A percentile compares a stretch with the other conserved stretches of the same genome.
Evolutionary conservation across 345 rosid genomes (phyloP).

Genomic region (Salix dunnii): DNA sequence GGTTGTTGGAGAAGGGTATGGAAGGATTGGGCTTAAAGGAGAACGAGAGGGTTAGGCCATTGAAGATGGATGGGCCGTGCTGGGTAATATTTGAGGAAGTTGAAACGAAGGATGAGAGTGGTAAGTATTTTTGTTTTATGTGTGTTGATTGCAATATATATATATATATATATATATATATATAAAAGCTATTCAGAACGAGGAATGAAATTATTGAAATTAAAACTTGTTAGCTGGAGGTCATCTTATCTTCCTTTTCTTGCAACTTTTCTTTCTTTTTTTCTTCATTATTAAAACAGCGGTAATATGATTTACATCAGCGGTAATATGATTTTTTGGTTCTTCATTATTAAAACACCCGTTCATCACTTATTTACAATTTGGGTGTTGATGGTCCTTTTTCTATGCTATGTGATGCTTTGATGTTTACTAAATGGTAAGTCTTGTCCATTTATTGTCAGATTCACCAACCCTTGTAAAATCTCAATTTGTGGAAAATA

Average conservation of each 20-base stretch:
- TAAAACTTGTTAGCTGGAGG: too few species aligned
- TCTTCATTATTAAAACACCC: background rate
- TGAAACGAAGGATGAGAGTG: too few species aligned
- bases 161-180: too few species aligned
- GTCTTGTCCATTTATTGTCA: background rate
- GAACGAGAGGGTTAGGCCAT: too few species aligned
- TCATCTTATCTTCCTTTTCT: too few species aligned
- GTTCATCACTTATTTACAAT: background rate
- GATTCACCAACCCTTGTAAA: background rate
- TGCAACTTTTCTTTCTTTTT: too few species aligned
- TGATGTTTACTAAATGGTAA: background rate
- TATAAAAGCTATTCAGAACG: background rate
- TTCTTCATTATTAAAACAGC: too few species aligned
- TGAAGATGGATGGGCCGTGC: too few species aligned
- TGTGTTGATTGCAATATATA: background rate
- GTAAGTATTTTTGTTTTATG: constrained; percentile 26
- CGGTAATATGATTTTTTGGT: constrained; percentile 17
- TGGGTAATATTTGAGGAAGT: too few species aligned
- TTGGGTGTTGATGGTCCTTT: background rate
- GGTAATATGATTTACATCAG: constrained; percentile 9
- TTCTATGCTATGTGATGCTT: background rate
- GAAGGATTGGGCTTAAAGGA: too few species aligned
- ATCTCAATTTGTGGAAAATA: background rate
- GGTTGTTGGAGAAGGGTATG: too few species aligned
- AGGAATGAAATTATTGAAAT: too few species aligned